phyloP scores from a whole-genome alignment of 2,329 filamentous ascomycete species.

The Purpureocillium lavendulum region DNA sequence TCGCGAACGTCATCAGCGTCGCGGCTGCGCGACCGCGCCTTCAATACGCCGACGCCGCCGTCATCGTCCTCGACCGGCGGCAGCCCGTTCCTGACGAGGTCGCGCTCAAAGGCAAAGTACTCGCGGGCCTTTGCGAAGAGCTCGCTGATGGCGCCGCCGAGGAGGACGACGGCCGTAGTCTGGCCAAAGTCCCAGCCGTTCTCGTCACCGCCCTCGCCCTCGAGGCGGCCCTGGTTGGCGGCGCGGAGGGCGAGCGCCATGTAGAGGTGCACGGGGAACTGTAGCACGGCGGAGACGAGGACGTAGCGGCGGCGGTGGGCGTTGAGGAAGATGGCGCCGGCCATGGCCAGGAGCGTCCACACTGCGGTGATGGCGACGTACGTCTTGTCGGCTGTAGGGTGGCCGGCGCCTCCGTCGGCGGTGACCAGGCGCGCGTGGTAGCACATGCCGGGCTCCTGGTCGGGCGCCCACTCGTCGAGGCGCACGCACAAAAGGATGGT shows the following conservation, averaged over 20 bases:
- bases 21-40: not conserved
- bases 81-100: not conserved
- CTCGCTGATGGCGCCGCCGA: constrained; percentile 13
- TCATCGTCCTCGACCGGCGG: too few relatives aligned
- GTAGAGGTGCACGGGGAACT: constrained; percentile 23
- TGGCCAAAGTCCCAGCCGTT: constrained; percentile 23
- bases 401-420: constrained; percentile 7
- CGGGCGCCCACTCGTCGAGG: constrained; percentile 15
- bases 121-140: constrained; percentile 12
- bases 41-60: not conserved
- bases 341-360: constrained; percentile 13
- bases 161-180: constrained; percentile 18
- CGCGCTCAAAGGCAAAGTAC: constrained; percentile 8
- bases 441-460: constrained; percentile 15
- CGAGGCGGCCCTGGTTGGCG: constrained; percentile 16
- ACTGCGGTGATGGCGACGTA: constrained; percentile 13
- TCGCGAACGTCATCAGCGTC: not conserved
- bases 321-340: constrained; percentile 2
- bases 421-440: constrained; percentile 14
- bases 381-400: constrained; percentile 16
- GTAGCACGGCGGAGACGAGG: constrained; percentile 15
- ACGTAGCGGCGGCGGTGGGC: constrained; percentile 8
- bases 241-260: constrained; percentile 19
- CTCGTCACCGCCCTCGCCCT: constrained; percentile 9
- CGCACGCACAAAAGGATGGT: constrained; percentile 18